A percentile compares a stretch with the other conserved stretches of the same genome.
Evolutionary conservation across 2,329 filamentous ascomycete genomes (phyloP).

Genomic region (Diaporthe nobilis): DNA sequence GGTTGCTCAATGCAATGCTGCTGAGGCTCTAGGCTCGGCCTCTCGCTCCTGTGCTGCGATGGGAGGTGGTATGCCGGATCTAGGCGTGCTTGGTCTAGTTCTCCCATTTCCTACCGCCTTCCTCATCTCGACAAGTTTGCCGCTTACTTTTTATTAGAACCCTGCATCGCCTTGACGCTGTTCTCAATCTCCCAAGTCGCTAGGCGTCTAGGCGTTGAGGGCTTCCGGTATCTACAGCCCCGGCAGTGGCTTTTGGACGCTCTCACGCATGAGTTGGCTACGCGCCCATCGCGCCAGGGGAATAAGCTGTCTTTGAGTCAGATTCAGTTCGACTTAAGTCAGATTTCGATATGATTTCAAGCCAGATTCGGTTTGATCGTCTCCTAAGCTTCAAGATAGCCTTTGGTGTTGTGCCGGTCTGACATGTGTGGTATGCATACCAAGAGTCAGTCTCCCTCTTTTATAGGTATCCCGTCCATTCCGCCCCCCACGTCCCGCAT

Average conservation of each 20-base stretch:
- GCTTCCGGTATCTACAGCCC: neutral
- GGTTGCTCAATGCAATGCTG: slow-evolving; percentile 1
- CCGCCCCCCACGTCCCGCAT: neutral
- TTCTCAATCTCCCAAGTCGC: slow-evolving; percentile 5
- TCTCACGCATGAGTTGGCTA: neutral
- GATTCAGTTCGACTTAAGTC: neutral
- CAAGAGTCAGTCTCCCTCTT: slow-evolving; percentile 12
- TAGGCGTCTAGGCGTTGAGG: neutral
- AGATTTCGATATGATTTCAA: slow-evolving; percentile 13
- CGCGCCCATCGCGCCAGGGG: slow-evolving; percentile 9
- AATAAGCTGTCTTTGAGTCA: slow-evolving; percentile 11
- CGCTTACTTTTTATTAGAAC: neutral
- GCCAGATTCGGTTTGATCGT: slow-evolving; percentile 27
- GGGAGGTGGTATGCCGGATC: slow-evolving; percentile 26
- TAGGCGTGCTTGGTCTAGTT: slow-evolving; percentile 28
- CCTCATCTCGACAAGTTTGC: slow-evolving; percentile 24
- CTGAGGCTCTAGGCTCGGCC: slow-evolving; percentile 17
- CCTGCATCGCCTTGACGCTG: slow-evolving; percentile 4
- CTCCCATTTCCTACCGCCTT: slow-evolving; percentile 24
- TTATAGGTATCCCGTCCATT: neutral
- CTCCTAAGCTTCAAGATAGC: neutral
- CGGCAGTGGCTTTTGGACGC: neutral
- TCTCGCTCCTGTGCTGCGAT: slow-evolving; percentile 7
- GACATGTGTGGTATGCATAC: slow-evolving; percentile 20
- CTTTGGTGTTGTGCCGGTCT: slow-evolving; percentile 1